These are phyloP conservation scores for Hypocrella siamensis DNA, from an alignment of 2,329 filamentous ascomycete genomes.

Conservation along the genomic window DNA sequence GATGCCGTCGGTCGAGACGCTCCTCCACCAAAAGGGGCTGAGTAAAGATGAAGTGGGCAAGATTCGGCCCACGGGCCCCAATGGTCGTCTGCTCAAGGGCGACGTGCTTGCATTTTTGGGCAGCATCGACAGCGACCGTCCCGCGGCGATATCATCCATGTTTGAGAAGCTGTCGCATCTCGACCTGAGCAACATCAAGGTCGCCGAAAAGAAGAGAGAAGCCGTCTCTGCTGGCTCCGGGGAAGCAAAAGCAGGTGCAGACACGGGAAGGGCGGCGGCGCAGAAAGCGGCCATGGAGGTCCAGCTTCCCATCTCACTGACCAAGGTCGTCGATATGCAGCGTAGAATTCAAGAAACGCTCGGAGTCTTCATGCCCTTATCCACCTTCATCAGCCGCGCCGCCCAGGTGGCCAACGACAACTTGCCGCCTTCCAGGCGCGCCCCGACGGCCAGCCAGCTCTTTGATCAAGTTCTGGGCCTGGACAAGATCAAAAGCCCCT, in stretches of 20 bases:
- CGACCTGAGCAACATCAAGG: slow-evolving; percentile 90
- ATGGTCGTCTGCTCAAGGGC: slow-evolving; percentile 81
- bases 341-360: slow-evolving; percentile 62
- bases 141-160: slow-evolving; percentile 52
- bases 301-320: slow-evolving; percentile 62
- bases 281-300: slow-evolving; percentile 35
- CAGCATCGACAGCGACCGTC: slow-evolving; percentile 55
- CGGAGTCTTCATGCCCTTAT: slow-evolving; percentile 67
- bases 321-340: slow-evolving; percentile 66
- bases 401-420: slow-evolving; percentile 77
- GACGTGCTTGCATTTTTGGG: slow-evolving; percentile 88
- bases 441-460: slow-evolving; percentile 60
- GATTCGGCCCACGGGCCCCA: slow-evolving; percentile 78
- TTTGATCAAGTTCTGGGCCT: slow-evolving; percentile 81
- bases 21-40: slow-evolving; percentile 67
- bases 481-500: slow-evolving; percentile 25
- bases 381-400: slow-evolving; percentile 74
- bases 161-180: slow-evolving; percentile 68
- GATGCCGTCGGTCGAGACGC: slow-evolving; percentile 68
- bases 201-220: slow-evolving; percentile 40
- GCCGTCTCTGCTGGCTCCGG: no score
- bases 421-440: slow-evolving; percentile 50
- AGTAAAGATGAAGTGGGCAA: slow-evolving; percentile 59
- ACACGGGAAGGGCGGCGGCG: no score
- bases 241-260: no score